Conservation (phyloP, 2,329 filamentous ascomycete species). For the Fusarium goolgardi region DNA sequence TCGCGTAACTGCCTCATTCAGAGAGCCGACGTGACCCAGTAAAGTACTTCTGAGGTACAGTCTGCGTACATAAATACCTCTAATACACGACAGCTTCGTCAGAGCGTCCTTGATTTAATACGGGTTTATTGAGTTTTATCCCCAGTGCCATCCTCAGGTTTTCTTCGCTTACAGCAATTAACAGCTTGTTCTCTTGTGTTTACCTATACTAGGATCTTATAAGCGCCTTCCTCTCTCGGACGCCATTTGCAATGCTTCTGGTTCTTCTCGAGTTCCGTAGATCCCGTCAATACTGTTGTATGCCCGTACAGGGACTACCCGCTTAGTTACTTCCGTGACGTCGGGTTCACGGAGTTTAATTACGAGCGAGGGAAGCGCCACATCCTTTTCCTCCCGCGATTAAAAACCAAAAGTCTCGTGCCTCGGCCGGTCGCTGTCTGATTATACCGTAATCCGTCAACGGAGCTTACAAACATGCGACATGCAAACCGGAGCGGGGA, state of each 20-base stretch:
- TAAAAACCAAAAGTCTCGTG: constrained; percentile 1
- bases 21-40: constrained; percentile 12
- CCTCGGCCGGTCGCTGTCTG: constrained; percentile 5
- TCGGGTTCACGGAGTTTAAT: constrained; percentile 45
- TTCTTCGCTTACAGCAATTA: not conserved
- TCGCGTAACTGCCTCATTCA: constrained; percentile 26
- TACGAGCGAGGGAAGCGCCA: constrained; percentile 40
- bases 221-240: constrained; percentile 35
- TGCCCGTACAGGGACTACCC: constrained; percentile 2
- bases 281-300: constrained; percentile 17
- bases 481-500: not conserved
- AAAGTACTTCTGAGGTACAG: not conserved
- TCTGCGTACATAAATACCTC: constrained; percentile 7
- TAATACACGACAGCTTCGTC: constrained; percentile 1
- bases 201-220: not conserved
- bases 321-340: constrained; percentile 22
- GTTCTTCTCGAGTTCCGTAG: constrained; percentile 21
- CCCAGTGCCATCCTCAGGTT: not conserved
- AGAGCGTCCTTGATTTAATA: constrained; percentile 3
- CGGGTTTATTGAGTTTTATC: not conserved
- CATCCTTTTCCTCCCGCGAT: constrained; percentile 8
- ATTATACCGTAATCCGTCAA: constrained; percentile 9
- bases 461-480: constrained; percentile 26
- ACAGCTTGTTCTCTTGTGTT: not conserved
- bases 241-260: not conserved